A percentile compares a stretch with the other conserved stretches of the same genome.
Conservation (phyloP, 768 basidiomycete genomes). For the Pleurotus eryngii region DNA sequence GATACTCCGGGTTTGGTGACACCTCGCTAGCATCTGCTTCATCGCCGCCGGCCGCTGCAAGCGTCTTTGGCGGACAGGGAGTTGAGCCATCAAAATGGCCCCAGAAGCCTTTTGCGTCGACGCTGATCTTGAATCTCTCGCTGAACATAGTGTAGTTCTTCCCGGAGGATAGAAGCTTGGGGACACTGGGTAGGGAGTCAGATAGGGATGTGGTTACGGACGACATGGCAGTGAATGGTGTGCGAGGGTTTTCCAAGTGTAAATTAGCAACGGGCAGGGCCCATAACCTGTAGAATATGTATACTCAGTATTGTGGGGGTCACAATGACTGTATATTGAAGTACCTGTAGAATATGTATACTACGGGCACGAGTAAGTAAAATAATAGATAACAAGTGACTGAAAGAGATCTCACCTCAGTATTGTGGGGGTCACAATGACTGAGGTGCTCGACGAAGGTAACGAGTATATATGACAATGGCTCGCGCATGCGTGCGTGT, state of each 20-base stretch:
- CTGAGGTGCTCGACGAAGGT: no score
- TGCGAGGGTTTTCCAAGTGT: no score
- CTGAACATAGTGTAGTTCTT: slow-evolving; percentile 29
- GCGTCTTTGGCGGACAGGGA: slow-evolving; percentile 4
- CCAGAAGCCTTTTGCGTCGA: slow-evolving; percentile 26
- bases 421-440: no score
- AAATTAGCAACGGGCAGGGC: slow-evolving; percentile 10
- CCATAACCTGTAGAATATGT: slow-evolving; percentile 9
- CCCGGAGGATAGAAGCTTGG: slow-evolving; percentile 27
- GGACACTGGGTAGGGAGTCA: slow-evolving; percentile 22
- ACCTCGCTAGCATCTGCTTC: neutral
- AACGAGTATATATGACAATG: no score
- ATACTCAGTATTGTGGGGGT: no score
- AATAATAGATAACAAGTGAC: no score
- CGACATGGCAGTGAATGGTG: neutral
- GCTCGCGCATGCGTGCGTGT: no score
- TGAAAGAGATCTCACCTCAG: no score
- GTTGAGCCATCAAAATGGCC: slow-evolving; percentile 24
- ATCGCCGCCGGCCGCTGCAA: neutral
- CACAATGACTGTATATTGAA: no score
- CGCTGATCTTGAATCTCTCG: slow-evolving; percentile 22
- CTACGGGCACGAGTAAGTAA: no score
- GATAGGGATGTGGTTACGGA: slow-evolving; percentile 16
- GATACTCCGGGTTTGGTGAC: neutral
- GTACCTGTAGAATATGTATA: no score